Evolutionary conservation across 352 stramenopile genomes (phyloP), one percentile per base, ranked within the genome.

Genomic region (Phytophthora ramorum): DNA sequence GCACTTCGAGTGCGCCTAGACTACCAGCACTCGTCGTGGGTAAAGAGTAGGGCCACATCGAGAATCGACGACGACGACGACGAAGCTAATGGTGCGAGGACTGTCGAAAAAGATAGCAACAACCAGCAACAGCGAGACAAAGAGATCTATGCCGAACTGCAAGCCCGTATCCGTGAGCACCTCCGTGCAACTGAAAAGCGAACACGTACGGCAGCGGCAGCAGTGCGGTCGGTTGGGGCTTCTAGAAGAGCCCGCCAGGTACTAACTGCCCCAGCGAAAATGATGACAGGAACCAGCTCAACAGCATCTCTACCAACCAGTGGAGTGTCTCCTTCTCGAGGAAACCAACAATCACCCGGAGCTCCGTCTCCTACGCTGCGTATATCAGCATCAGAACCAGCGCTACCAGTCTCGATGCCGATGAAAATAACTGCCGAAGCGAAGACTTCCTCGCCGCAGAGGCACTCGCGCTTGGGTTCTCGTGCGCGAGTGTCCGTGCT

Each of bases 1-100:
- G 55, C 44, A 1, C 51, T 89, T 16, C 46, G 60, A 4, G 54
- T 70, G 32, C 67, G 73, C 1, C 7, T 87, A 10, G 63, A 79
- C 4, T 20, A 45, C 1, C 66, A 81, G 28, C 62, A 73, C 35
- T 48, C 17, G 2, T 57, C 60, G 16, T 77, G 69, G 53, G 10
- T 4, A 1, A 61, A 50, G 3, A 16, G 35, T 13, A 24, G 51
- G 20, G 28, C 30, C 13, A 58, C 66, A 9, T 12, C 47, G 49
- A 52, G 34, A 30, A 69, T 53, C 41, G 51, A 71, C 2, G 41
- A 66, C 30, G 41, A 66, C 30, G 30, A 1, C 6, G 16, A 60
- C 19, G 49, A 75, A 9, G 20, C 19, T 37, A 43, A 57, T 20
- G 49, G 30, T 4, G 28, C 16, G 26, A 34, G 40, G 24, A 53